These are phyloP conservation scores for Pseudogymnoascus sp. DNA, from an alignment of 2,329 filamentous ascomycete species.

Conservation along the genomic window DNA sequence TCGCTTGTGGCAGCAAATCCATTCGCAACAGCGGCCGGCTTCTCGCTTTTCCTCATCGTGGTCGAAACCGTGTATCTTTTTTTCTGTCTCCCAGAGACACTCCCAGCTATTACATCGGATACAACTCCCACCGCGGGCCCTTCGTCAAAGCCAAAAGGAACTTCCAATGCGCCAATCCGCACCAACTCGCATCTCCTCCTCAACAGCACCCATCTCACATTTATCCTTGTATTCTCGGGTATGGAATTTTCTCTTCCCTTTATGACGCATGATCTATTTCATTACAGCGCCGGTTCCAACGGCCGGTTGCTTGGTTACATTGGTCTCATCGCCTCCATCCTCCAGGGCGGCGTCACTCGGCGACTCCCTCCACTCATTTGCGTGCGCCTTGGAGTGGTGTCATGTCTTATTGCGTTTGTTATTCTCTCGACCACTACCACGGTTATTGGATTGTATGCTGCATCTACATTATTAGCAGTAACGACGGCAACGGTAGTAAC, in stretches of 20 bases:
- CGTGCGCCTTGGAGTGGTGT: constrained; percentile 69
- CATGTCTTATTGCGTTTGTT: constrained; percentile 72
- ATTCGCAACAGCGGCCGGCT: constrained; percentile 84
- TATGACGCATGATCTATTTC: constrained; percentile 92
- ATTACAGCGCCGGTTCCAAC: constrained; percentile 69
- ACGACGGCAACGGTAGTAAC: constrained; percentile 95
- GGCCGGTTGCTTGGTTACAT: constrained; percentile 84
- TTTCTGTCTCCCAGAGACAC: constrained; percentile 74
- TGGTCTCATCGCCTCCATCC: constrained; percentile 80
- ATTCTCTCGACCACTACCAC: constrained; percentile 64
- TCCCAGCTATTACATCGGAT: constrained; percentile 38
- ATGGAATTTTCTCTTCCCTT: constrained; percentile 98
- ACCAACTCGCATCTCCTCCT: constrained; percentile 80
- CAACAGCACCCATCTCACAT: constrained; percentile 79
- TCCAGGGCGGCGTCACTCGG: constrained; percentile 87
- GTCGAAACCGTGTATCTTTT: constrained; percentile 86
- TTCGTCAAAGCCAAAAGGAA: constrained; percentile 16
- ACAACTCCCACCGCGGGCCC: not conserved
- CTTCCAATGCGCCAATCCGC: constrained; percentile 17
- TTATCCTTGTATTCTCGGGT: constrained; percentile 93
- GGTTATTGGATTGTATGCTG: constrained; percentile 65
- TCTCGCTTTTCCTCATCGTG: constrained; percentile 77
- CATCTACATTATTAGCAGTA: constrained; percentile 75
- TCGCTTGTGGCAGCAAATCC: constrained; percentile 77
- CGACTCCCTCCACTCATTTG: constrained; percentile 73